These are phyloP conservation scores for Coemansia erecta DNA, from an alignment of 192 early-diverging fungal species.

Conservation along the genomic window DNA sequence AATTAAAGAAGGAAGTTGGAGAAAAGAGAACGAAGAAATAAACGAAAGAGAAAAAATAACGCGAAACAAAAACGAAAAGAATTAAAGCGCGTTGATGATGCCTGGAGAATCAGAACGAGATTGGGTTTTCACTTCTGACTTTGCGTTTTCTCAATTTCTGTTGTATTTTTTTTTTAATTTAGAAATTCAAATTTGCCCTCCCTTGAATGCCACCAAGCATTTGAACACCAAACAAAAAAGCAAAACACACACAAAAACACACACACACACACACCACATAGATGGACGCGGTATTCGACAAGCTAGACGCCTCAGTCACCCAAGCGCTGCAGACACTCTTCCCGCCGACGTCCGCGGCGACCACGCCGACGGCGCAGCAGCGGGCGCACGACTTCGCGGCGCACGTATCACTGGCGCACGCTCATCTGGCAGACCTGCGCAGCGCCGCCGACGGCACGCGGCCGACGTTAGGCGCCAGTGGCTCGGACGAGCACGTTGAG, in stretches of 20 bases:
- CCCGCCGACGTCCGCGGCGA: slow-evolving; percentile 7
- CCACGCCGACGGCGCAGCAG: slow-evolving; percentile 25
- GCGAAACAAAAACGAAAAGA: neutral
- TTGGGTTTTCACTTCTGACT: too few relatives aligned
- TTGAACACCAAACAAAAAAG: too few relatives aligned
- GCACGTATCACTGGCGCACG: slow-evolving; percentile 18
- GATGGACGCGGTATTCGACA: slow-evolving; percentile 38
- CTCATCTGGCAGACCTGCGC: slow-evolving; percentile 33
- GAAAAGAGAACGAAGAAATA: neutral
- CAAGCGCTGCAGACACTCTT: slow-evolving; percentile 31
- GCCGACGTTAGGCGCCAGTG: neutral
- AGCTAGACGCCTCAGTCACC: slow-evolving; percentile 33
- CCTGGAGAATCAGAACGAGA: too few relatives aligned
- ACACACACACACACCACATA: too few relatives aligned
- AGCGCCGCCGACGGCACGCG: slow-evolving; percentile 13
- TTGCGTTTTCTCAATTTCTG: too few relatives aligned
- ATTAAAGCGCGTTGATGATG: too few relatives aligned
- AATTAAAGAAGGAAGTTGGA: neutral
- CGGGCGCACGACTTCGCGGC: slow-evolving; percentile 38
- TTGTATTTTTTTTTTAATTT: too few relatives aligned
- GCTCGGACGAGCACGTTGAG: slow-evolving; percentile 3
- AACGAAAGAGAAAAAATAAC: neutral
- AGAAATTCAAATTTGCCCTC: too few relatives aligned
- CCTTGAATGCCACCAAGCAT: too few relatives aligned
- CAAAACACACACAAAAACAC: neutral